phyloP scores from a whole-genome alignment of 108 stramenopile species.

The Schizochytrium sp. region DNA sequence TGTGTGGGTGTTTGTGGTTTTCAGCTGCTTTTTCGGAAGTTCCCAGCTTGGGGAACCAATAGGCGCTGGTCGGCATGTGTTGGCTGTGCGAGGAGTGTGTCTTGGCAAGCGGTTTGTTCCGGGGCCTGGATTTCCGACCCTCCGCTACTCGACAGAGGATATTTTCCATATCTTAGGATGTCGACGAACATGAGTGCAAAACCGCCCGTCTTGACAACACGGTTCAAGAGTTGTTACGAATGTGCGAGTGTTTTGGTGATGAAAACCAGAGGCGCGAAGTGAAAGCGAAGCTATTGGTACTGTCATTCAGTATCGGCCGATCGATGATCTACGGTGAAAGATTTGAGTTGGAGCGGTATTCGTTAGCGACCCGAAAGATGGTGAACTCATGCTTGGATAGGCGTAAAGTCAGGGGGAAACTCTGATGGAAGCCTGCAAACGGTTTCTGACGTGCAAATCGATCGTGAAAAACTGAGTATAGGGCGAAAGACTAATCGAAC shows the following conservation, averaged over 20 bases:
- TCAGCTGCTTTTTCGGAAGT: too few species aligned
- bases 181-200: conserved; percentile 84
- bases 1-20: too few species aligned
- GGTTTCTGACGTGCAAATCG: conserved; percentile 88
- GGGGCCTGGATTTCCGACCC: conserved; percentile 7
- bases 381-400: conserved; percentile 97
- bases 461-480: conserved; percentile 96
- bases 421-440: conserved; percentile 92
- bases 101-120: conserved; percentile 23
- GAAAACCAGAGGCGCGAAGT: conserved; percentile 86
- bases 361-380: conserved; percentile 95
- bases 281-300: conserved; percentile 87
- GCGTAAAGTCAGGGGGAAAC: conserved; percentile 95
- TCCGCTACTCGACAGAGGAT: neutral
- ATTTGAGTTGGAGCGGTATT: conserved; percentile 91
- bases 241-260: conserved; percentile 90
- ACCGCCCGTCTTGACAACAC: conserved; percentile 96
- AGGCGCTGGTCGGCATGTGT: conserved; percentile 64
- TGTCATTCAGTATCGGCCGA: conserved; percentile 88
- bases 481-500: conserved; percentile 98
- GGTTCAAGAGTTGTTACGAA: conserved; percentile 95
- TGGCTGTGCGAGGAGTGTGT: conserved; percentile 2
- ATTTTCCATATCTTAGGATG: neutral
- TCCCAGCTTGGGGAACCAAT: too few species aligned
- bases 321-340: conserved; percentile 85